Conservation (phyloP, 306 rosid genomes). For the Prunus davidiana region DNA sequence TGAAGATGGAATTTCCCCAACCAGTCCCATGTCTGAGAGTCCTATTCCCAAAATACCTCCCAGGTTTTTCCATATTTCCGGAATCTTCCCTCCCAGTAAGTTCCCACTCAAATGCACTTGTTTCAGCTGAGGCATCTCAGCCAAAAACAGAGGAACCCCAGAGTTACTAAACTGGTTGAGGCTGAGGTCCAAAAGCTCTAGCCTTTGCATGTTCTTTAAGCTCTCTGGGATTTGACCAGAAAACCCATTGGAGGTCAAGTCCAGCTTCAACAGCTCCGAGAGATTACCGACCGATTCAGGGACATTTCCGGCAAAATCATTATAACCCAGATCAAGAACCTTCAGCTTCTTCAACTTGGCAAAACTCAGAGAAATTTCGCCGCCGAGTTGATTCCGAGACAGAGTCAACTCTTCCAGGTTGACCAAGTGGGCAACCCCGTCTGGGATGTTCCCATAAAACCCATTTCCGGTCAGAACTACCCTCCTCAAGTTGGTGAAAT, state of each 20-base stretch:
- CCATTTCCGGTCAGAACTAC: conserved; percentile 58
- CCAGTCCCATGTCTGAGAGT: conserved; percentile 57
- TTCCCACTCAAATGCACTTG: conserved; percentile 76
- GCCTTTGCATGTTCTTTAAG: conserved; percentile 26
- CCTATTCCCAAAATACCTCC: conserved; percentile 51
- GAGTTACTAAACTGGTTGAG: conserved; percentile 55
- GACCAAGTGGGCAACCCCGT: neutral
- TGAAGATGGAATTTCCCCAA: conserved; percentile 63
- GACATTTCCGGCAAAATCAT: conserved; percentile 34
- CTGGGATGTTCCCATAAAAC: conserved; percentile 44
- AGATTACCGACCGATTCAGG: conserved; percentile 46
- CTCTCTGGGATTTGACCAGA: conserved; percentile 57
- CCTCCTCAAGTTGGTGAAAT: conserved; percentile 48
- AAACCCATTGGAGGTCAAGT: conserved; percentile 52
- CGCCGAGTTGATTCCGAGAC: conserved; percentile 50
- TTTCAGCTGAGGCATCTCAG: conserved; percentile 44
- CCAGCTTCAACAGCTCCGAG: conserved; percentile 61
- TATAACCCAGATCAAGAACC: conserved; percentile 63
- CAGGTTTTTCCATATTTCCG: conserved; percentile 63
- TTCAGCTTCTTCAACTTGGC: conserved; percentile 34
- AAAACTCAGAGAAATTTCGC: conserved; percentile 40
- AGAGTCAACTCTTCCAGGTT: conserved; percentile 67
- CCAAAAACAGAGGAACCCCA: conserved; percentile 58
- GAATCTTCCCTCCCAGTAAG: conserved; percentile 64
- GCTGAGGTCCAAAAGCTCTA: conserved; percentile 75